Base-by-base conservation (phyloP, 192 early-diverging fungal species). In the Coemansia sp. region DNA sequence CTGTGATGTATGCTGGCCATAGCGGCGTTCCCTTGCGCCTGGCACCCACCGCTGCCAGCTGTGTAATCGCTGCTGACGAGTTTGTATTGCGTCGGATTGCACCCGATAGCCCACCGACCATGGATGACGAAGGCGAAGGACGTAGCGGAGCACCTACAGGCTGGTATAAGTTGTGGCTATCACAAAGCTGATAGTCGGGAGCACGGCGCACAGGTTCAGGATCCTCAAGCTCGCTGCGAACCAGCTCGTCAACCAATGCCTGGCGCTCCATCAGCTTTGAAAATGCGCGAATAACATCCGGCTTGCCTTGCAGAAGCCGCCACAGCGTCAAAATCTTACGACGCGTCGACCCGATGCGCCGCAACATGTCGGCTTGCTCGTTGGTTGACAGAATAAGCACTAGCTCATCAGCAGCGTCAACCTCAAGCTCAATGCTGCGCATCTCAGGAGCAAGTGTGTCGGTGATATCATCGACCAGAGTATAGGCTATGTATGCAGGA, bases 361-460 rank as follows among this genome's bases (percentile, higher is more conserved):
- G 72, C 61, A 93, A 64, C 91, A 92, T 92, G 39, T 92, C 90
- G 0, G 83, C 80, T 42, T 90, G 88, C 71, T 98, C 95, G n/a
- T 89, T 88, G 67, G 95, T 93, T 46, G 93, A 90, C 50, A 96
- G 72, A 33, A 98, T 91, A 19, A 99, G 82, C 10, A 99, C 95
- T 0, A 98, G 73, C 67, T 99, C 95, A 68, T 99, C 95, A 61
- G 97, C 95, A 0, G 92, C 88, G 59, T 97, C 95, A 3, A 97
- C 95, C 72, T 99, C 95, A 29, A 92, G 84, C 78, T 99, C 97
- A 64, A 99, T 91, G 14, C 87, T 81, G 42, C 88, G 85, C 66
- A 98, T 88, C 30, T 93, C 82, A 5, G 95, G 95, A 23, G 89
- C 89, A 72, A 98, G 94, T 6, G 86, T 86, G 70, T 98, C 97